Conservation (phyloP, 345 rosid species). For the Carallia brachiata region DNA sequence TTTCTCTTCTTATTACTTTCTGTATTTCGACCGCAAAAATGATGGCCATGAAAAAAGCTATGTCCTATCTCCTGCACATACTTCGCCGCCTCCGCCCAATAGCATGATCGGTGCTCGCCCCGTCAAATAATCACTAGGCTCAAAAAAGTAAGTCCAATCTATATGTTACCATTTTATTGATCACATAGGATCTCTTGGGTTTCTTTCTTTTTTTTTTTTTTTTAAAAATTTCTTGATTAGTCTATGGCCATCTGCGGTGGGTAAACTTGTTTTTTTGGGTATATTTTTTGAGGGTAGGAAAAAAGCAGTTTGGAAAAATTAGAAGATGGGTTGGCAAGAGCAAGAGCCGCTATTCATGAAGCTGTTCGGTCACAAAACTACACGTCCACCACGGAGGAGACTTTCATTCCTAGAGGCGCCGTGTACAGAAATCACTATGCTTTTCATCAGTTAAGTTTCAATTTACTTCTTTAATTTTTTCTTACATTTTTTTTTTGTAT, state of each 20-base stretch:
- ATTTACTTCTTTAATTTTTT: neutral
- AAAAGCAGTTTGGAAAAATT: slow-evolving; percentile 17
- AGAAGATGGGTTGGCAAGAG: slow-evolving; percentile 31
- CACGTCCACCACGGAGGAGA: slow-evolving; percentile 37
- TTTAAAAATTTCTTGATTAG: neutral
- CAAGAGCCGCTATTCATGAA: slow-evolving; percentile 30
- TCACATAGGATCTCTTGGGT: neutral
- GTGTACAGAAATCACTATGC: slow-evolving; percentile 59
- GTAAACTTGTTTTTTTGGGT: neutral
- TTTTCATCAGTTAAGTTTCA: slow-evolving; percentile 68
- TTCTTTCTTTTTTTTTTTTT: neutral
- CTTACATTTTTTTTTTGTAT: neutral
- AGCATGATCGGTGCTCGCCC: neutral
- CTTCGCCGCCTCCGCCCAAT: neutral
- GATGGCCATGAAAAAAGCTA: neutral
- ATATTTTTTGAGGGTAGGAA: slow-evolving; percentile 6
- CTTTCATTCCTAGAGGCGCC: slow-evolving; percentile 48
- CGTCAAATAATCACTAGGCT: neutral
- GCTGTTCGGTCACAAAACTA: slow-evolving; percentile 44
- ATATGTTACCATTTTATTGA: too few species aligned
- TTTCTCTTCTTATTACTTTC: neutral
- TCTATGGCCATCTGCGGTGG: neutral
- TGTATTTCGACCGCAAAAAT: neutral
- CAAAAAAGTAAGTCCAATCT: neutral
- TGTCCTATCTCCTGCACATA: neutral